Conservation (phyloP, 108 stramenopile genomes). For the Nitzschia sp. region DNA sequence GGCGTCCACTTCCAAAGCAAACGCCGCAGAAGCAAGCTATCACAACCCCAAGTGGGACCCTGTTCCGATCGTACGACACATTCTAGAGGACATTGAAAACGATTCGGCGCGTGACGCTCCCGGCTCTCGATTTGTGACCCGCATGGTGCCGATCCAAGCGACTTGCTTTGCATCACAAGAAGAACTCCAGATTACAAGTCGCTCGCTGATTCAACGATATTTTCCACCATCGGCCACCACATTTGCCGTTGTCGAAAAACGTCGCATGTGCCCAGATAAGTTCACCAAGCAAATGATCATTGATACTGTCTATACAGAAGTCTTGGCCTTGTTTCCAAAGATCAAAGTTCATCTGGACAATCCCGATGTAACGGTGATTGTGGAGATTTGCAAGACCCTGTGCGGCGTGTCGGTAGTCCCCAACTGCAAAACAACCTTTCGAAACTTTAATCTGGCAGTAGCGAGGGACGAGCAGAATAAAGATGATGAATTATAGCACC, state of each 20-base stretch:
- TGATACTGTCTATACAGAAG: slow-evolving; percentile 43
- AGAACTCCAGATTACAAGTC: slow-evolving; percentile 56
- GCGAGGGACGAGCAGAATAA: slow-evolving; percentile 9
- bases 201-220: slow-evolving; percentile 44
- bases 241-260: slow-evolving; percentile 70
- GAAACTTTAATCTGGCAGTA: slow-evolving; percentile 39
- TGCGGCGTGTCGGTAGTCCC: slow-evolving; percentile 68
- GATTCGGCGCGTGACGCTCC: slow-evolving; percentile 23
- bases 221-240: slow-evolving; percentile 35
- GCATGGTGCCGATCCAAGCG: slow-evolving; percentile 83
- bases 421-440: slow-evolving; percentile 11
- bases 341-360: slow-evolving; percentile 60
- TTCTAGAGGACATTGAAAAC: slow-evolving; percentile 45
- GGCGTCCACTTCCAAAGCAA: neutral
- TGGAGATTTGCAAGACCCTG: slow-evolving; percentile 73
- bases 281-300: slow-evolving; percentile 53
- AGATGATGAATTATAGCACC: neutral
- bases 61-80: slow-evolving; percentile 53
- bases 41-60: slow-evolving; percentile 59
- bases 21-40: neutral
- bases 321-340: slow-evolving; percentile 15
- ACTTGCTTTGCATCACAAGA: slow-evolving; percentile 78
- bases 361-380: slow-evolving; percentile 66
- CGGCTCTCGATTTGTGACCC: slow-evolving; percentile 65
- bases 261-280: slow-evolving; percentile 51